Base-by-base conservation (phyloP, 208 protist genomes). In the Porcisia hertigi region DNA sequence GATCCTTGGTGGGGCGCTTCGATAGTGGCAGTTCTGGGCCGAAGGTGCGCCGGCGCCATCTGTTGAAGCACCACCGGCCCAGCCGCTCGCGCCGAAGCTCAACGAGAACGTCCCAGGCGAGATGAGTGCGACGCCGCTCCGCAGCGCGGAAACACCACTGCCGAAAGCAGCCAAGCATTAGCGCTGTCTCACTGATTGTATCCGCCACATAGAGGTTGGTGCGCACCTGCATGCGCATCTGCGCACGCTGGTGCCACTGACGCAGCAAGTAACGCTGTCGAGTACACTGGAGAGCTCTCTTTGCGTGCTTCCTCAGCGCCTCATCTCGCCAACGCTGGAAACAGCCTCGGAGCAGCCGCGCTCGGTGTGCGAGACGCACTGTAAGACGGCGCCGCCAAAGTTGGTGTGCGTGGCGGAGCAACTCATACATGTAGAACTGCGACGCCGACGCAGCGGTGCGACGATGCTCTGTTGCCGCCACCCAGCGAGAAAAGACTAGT, bases 161-260 rank as follows among this genome's bases (percentile, higher is more conserved):
- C 54, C 89, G 89, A 79, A 94, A 64, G 65, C 87, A 91, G 12
- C 82, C 80, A 34, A 93, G 66, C n/a, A 91, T 80, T 39, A 91
- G 64, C 7, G 90, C 83, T 23, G 90, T 87, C 59, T 97, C 91
- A 11, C 85, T 83, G 25, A 95, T 72, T 18, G 88, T 92, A 49
- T 89, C 90, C 0, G 91, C 91, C n/a, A 95, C 67, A 25, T 85
- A 83, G 54, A 85, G 54, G 25, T 80, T 62, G 6, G 70, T 73
- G 30, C 77, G 86, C 18, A 55, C 25, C 45, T 72, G 47, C 12
- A 73, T 8, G 34, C 77, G 77, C 20, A 39, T 53, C 47, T 47
- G 60, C n/a, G 73, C 54, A 23, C 74, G 77, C 0, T 49, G 25
- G 69, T 72, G 66, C 81, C 84, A 88, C 34, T 36, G 64, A 45